phyloP scores from a whole-genome alignment of 192 early-diverging fungal genomes.

The Coemansia sp. region DNA sequence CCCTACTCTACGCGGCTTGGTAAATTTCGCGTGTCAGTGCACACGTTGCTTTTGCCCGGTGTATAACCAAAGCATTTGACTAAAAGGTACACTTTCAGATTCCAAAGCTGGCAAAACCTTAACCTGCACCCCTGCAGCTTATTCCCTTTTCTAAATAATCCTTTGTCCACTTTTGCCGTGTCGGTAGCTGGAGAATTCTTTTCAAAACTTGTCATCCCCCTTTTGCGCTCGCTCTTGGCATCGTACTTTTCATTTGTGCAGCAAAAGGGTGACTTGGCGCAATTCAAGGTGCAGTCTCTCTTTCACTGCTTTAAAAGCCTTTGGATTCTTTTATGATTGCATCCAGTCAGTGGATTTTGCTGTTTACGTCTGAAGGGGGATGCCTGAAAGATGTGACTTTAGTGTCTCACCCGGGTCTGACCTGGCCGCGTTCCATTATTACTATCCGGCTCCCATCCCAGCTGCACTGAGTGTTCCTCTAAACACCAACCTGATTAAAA shows the following conservation, averaged over 20 bases:
- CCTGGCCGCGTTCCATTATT: too few relatives aligned
- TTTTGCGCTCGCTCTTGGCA: neutral
- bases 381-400: too few relatives aligned
- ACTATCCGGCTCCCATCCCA: too few relatives aligned
- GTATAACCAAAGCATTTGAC: neutral
- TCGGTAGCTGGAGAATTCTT: neutral
- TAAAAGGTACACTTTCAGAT: slow-evolving; percentile 6
- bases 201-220: neutral
- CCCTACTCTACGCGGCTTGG: too few relatives aligned
- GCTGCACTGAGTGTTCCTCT: neutral
- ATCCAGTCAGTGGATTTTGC: too few relatives aligned
- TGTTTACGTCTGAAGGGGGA: too few relatives aligned
- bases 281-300: neutral
- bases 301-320: neutral
- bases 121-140: slow-evolving; percentile 3
- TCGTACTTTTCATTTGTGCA: neutral
- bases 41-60: neutral
- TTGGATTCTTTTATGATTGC: neutral
- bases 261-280: neutral
- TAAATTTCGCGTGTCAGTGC: neutral
- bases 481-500: neutral
- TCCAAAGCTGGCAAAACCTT: neutral
- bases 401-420: too few relatives aligned
- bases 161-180: neutral
- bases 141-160: neutral